Evolutionary conservation across 164 flowering plant species (phyloP).

Genomic region (Litsea cubeba): DNA sequence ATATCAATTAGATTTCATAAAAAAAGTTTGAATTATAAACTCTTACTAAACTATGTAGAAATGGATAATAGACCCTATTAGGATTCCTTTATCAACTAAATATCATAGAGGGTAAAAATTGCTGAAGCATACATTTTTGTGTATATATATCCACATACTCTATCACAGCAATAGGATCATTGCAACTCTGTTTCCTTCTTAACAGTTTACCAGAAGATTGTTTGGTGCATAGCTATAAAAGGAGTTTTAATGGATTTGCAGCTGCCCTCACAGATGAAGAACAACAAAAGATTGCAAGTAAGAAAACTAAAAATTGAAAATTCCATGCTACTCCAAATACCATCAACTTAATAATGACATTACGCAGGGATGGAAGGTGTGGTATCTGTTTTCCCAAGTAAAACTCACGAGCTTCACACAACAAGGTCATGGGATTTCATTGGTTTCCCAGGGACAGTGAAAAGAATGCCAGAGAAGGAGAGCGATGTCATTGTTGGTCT

Average conservation of each 20-base stretch:
- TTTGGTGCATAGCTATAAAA: slow-evolving; percentile 33
- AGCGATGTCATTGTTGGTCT: slow-evolving; percentile 45
- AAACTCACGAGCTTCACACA: slow-evolving; percentile 34
- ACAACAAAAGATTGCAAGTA: slow-evolving; percentile 4
- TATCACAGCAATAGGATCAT: too few species aligned
- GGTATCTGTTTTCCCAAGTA: slow-evolving; percentile 39
- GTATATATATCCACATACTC: too few species aligned
- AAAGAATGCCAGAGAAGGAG: slow-evolving; percentile 24
- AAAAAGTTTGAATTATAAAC: too few species aligned
- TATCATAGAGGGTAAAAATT: too few species aligned
- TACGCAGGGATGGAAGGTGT: slow-evolving; percentile 40
- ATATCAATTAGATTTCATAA: too few species aligned
- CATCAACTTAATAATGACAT: too few species aligned
- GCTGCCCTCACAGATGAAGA: slow-evolving; percentile 36
- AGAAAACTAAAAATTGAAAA: too few species aligned
- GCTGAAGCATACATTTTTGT: too few species aligned
- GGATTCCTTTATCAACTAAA: too few species aligned
- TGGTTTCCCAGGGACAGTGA: slow-evolving; percentile 30
- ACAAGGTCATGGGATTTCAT: slow-evolving; percentile 60
- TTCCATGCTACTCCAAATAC: too few species aligned
- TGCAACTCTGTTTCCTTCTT: not conserved
- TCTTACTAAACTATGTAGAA: too few species aligned
- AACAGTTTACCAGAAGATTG: slow-evolving; percentile 16
- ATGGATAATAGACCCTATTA: too few species aligned
- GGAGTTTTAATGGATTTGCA: slow-evolving; percentile 51